These are phyloP conservation scores for Tulasnella sp. DNA, from an alignment of 768 basidiomycete species.

Conservation along the genomic window DNA sequence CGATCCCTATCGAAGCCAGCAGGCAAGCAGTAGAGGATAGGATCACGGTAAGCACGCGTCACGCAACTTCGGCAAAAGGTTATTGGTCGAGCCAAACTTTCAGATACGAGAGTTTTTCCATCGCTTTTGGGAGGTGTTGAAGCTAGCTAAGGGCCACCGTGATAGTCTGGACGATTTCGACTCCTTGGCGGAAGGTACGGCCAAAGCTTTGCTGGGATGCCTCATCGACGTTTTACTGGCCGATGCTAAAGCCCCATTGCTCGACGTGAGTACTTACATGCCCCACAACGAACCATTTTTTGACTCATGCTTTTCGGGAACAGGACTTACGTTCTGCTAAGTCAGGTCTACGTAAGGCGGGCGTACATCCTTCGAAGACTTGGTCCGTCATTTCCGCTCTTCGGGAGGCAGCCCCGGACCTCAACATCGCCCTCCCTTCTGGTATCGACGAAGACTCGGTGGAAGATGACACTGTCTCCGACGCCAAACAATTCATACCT, in stretches of 20 bases:
- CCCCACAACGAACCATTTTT: background rate
- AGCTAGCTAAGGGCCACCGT: slow-evolving; percentile 38
- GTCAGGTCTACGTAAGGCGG: slow-evolving; percentile 41
- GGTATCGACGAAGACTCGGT: slow-evolving; percentile 22
- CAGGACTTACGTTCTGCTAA: slow-evolving; percentile 36
- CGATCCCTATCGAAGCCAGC: slow-evolving; percentile 34
- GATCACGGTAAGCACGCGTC: slow-evolving; percentile 27
- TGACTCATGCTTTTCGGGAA: background rate
- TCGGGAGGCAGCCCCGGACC: slow-evolving; percentile 26
- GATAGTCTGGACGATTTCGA: slow-evolving; percentile 50
- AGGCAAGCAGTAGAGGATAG: slow-evolving; percentile 43
- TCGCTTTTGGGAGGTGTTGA: slow-evolving; percentile 45
- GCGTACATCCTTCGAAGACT: slow-evolving; percentile 47
- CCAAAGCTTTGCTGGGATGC: slow-evolving; percentile 49
- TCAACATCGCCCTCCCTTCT: background rate
- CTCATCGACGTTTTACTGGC: slow-evolving; percentile 43
- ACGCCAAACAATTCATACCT: slow-evolving; percentile 58
- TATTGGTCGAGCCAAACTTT: background rate
- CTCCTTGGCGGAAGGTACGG: slow-evolving; percentile 37
- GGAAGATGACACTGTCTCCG: slow-evolving; percentile 27
- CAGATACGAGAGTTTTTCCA: slow-evolving; percentile 61
- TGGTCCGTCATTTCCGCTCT: slow-evolving; percentile 45
- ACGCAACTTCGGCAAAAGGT: background rate
- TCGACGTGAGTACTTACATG: slow-evolving; percentile 26
- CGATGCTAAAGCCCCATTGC: slow-evolving; percentile 29